Base-by-base conservation (phyloP, 2,329 filamentous ascomycete genomes). In the Pseudopithomyces maydicus region DNA sequence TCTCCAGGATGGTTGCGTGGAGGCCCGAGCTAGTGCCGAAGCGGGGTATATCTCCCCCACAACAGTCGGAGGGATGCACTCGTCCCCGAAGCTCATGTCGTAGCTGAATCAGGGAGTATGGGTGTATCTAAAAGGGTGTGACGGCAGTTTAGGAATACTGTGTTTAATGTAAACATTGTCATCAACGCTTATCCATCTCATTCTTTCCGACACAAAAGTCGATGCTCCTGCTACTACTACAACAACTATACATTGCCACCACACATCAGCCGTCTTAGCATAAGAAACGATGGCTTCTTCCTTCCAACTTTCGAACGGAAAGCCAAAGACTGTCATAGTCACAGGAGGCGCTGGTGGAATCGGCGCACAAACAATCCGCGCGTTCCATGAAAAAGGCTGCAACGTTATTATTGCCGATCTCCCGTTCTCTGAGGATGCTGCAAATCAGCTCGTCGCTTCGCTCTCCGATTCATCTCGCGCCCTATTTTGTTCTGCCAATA, bases 331-430 rank as follows among this genome's bases (percentile, higher is more conserved):
- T 5, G 71, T 74, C 17, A 67, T 80, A 33, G 67, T 80, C 39
- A 79, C 78, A 2, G 78, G 78, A 8, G 74, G 71, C 20, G 78
- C 78, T 3, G 67, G 72, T 3, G 78, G 77, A 29, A 80, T 81
- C 45, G 77, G 78, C 15, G 73, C 73, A 1, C 75, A 74, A 60
- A 78, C 73, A n/a, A 72, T 76, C 22, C 64, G 65, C 14, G 55
- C 73, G 12, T 78, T 76, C 65, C 67, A 77, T 57, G 46, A 59
- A 2, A 61, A 72, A 15, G 75, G 76, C 15, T 77, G 74, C 35
- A 79, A 78, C 19, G 72, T 78, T 3, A 66, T 78, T 5, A 69
- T 81, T 20, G 74, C 77, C 4, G 74, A 77, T 57, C 64, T 77
- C 0, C 60, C 69, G 1, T 65, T 55, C 20, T 52, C 66, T 1